A percentile compares a stretch with the other conserved stretches of the same genome.
Conservation (phyloP, 2,329 filamentous ascomycete genomes). For the Simplicillium sp. region DNA sequence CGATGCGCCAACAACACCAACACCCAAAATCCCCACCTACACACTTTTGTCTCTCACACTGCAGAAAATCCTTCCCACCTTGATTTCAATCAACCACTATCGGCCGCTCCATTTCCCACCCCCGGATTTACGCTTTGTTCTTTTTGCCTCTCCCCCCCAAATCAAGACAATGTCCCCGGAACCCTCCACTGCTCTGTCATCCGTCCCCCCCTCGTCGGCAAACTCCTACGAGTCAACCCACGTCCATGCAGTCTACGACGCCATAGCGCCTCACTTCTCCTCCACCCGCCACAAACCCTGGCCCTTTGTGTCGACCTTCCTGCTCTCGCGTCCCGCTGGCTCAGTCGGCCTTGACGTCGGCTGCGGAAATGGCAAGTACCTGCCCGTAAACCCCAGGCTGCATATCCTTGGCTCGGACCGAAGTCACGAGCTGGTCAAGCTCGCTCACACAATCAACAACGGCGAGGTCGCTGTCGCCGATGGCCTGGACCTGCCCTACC, state of each 20-base stretch:
- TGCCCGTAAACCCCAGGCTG: conserved; percentile 66
- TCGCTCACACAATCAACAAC: conserved; percentile 28
- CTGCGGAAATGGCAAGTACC: conserved; percentile 95
- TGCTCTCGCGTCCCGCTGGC: conserved; percentile 55
- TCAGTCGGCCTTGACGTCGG: conserved; percentile 83
- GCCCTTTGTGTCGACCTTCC: conserved; percentile 80
- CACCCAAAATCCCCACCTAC: too few species aligned
- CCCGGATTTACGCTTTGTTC: too few species aligned
- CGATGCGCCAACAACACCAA: too few species aligned
- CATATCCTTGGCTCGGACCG: conserved; percentile 82
- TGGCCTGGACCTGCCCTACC: conserved; percentile 74
- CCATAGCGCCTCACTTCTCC: conserved; percentile 78
- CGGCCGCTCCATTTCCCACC: too few species aligned
- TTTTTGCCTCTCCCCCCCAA: too few species aligned
- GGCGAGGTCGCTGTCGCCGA: conserved; percentile 70
- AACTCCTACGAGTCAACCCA: conserved; percentile 71
- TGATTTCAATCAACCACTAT: too few species aligned
- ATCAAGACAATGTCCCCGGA: not conserved
- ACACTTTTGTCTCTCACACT: too few species aligned
- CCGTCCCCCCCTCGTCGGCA: conserved; percentile 17
- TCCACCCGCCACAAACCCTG: conserved; percentile 76
- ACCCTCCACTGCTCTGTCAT: conserved; percentile 12
- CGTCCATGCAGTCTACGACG: conserved; percentile 86
- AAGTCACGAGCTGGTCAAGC: conserved; percentile 47
- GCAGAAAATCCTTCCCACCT: too few species aligned